Base-by-base conservation (phyloP, 2,329 filamentous ascomycete species). In the Didymella pinodella region DNA sequence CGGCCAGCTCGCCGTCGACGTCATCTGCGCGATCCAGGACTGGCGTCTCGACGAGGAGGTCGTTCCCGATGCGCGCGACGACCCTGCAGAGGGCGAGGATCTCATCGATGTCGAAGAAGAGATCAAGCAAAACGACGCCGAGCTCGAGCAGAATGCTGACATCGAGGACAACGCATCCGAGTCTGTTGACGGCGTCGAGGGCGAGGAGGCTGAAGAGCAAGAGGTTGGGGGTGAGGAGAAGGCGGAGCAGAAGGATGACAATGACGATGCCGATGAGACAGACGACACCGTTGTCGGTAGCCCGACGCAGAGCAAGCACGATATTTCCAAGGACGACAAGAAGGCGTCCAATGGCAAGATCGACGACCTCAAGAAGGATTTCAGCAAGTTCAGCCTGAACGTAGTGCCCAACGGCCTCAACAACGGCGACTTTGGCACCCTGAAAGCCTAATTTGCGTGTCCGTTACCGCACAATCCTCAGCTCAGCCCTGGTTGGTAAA, bases 1-100 rank as follows among this genome's bases (percentile, higher is more conserved):
- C 62, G 83, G 83, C 0, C 81, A 84, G 66, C 70, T 85, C 51
- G 83, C 83, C 2, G 83, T 85, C 41, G 83, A 85, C 64, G 80
- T 85, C 56, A 84, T 85, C 62, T 71, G 78, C 31, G 78, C 79
- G 4, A 83, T 85, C 64, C 83, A 85, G 75, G 81, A 82, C 63
- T 85, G 83, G 83, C 74, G 81, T 41, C 71, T 85, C 36, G 81
- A 83, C 44, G 78, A 79, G 55, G 75, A 79, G 25, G 70, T 72
- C 18, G 78, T 85, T 16, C 83, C 83, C 8, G 82, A 85, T 75
- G 77, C 79, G 60, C 74, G 82, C 49, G 77, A 80, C 57, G 79
- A 81, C 46, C 71, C 74, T 16, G 70, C 78, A 58, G 71, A 80
- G 48, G 72, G 70, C 10, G 75, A 79, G 61, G 71, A 77, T 5